phyloP scores from a whole-genome alignment of 176 grass and related monocot species.

The Oryza rufipogon region DNA sequence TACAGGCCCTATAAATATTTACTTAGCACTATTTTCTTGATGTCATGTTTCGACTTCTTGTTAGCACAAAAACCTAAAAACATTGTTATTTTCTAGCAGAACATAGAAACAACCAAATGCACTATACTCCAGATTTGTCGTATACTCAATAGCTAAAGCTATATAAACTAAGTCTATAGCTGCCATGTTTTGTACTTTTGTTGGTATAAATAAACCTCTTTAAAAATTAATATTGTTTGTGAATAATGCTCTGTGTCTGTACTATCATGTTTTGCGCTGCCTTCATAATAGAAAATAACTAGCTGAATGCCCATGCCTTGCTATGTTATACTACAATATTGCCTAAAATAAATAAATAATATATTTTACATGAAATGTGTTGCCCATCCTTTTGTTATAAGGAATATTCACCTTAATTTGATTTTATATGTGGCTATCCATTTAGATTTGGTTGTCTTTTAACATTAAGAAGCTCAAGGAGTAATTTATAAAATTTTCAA shows the following conservation, averaged over 20 bases:
- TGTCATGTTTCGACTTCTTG: conserved; percentile 20
- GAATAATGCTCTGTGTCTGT: not conserved
- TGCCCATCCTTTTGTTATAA: too few relatives aligned
- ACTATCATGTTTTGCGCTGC: not conserved
- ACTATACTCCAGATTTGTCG: conserved; percentile 27
- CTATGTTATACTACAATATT: too few relatives aligned
- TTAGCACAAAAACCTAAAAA: conserved; percentile 4
- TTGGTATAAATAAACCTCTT: not conserved
- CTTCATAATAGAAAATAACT: not conserved
- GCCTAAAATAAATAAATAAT: too few relatives aligned
- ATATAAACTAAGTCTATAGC: not conserved
- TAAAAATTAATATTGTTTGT: conserved; percentile 7
- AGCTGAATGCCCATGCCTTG: too few relatives aligned
- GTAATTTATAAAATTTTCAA: too few relatives aligned
- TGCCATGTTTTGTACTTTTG: conserved; percentile 6
- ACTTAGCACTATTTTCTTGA: not conserved
- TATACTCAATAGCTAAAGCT: conserved; percentile 14
- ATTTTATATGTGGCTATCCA: too few relatives aligned
- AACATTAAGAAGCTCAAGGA: too few relatives aligned
- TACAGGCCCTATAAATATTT: conserved; percentile 11
- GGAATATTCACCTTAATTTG: too few relatives aligned
- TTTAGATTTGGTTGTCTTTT: too few relatives aligned
- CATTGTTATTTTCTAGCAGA: not conserved
- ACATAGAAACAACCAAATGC: conserved; percentile 15
- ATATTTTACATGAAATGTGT: too few relatives aligned